These are phyloP conservation scores for Cerioporus squamosus DNA, from an alignment of 1,284 basidiomycete species.

Conservation along the genomic window DNA sequence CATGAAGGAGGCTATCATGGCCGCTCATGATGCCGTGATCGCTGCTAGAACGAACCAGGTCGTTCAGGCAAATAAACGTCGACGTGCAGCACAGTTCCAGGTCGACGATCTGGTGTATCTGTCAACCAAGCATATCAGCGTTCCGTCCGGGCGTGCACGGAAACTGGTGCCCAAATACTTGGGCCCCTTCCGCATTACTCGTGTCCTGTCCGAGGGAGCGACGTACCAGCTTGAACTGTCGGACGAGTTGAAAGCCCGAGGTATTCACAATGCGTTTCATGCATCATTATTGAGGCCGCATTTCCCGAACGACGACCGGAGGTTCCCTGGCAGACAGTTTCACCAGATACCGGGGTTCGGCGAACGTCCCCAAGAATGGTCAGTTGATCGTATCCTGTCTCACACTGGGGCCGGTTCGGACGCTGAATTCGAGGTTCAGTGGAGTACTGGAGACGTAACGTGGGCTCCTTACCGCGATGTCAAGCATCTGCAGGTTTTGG, in stretches of 20 bases:
- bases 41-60: constrained; percentile 15
- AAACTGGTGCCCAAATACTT: no score
- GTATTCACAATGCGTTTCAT: constrained; percentile 35
- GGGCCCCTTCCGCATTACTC: not conserved
- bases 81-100: no score
- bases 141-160: no score
- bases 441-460: constrained; percentile 36
- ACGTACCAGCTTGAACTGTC: constrained; percentile 34
- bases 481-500: constrained; percentile 13
- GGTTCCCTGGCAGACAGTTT: constrained; percentile 31
- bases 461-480: constrained; percentile 32
- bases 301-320: constrained; percentile 28
- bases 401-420: constrained; percentile 33
- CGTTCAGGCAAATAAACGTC: constrained; percentile 16
- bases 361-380: constrained; percentile 26
- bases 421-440: constrained; percentile 36
- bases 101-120: no score
- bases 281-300: constrained; percentile 27
- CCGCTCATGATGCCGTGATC: constrained; percentile 27
- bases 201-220: not conserved
- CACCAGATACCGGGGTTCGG: constrained; percentile 33
- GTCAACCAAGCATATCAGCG: no score
- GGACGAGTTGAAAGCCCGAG: constrained; percentile 17
- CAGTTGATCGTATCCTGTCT: constrained; percentile 31
- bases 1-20: constrained; percentile 1